phyloP scores from a whole-genome alignment of 1,284 basidiomycete genomes.

The Sanguinoderma infundibulare region DNA sequence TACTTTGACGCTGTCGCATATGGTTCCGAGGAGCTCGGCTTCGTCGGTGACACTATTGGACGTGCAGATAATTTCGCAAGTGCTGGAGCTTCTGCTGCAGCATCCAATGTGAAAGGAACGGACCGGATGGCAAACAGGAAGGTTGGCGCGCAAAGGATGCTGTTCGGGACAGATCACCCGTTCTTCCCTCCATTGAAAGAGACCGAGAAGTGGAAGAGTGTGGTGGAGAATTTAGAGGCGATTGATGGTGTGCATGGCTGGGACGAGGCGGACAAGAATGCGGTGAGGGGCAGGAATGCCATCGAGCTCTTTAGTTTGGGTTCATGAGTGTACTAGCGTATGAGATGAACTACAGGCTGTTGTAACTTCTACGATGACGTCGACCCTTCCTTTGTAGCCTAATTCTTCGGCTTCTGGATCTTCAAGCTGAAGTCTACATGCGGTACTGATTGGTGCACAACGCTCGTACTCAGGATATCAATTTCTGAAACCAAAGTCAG shows the following conservation, averaged over 20 bases:
- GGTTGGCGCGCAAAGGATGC: conserved; percentile 58
- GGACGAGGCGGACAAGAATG: conserved; percentile 61
- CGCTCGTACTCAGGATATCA: conserved; percentile 92
- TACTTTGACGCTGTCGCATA: conserved; percentile 87
- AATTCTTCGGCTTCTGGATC: conserved; percentile 67
- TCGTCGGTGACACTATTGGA: conserved; percentile 71
- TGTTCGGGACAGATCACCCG: conserved; percentile 89
- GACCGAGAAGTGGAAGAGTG: conserved; percentile 79
- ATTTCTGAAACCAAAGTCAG: conserved; percentile 63
- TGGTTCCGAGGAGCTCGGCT: conserved; percentile 81
- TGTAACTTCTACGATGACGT: neutral
- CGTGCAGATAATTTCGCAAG: conserved; percentile 58
- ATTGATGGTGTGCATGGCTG: conserved; percentile 70
- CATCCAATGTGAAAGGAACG: conserved; percentile 24
- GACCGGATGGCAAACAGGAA: conserved; percentile 26
- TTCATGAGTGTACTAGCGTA: conserved; percentile 10
- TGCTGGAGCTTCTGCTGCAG: conserved; percentile 38
- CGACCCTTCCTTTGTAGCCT: neutral
- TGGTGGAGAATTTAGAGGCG: conserved; percentile 82
- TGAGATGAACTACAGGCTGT: neutral
- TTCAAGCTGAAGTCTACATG: conserved; percentile 96
- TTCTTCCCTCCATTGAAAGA: conserved; percentile 83
- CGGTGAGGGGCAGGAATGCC: conserved; percentile 75
- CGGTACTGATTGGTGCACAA: conserved; percentile 89
- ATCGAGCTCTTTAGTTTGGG: conserved; percentile 59